phyloP scores from a whole-genome alignment of 202 grass and related monocot genomes.

The Saccharum hybrid region DNA sequence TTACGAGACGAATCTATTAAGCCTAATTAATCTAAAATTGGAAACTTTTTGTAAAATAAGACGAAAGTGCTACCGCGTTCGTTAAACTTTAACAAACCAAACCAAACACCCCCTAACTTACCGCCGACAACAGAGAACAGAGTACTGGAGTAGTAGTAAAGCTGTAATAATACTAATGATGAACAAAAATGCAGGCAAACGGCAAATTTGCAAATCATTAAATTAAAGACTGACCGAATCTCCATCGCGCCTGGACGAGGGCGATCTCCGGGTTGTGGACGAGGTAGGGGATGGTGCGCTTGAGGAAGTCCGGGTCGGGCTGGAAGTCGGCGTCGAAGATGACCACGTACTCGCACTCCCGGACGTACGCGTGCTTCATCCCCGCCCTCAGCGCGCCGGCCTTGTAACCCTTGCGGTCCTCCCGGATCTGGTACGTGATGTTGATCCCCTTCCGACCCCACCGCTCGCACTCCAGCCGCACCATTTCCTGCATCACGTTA shows the following conservation, averaged over 20 bases:
- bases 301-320: slow-evolving; percentile 72
- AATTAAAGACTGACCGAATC: slow-evolving; percentile 54
- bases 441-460: slow-evolving; percentile 91
- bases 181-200: too few species aligned
- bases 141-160: too few species aligned
- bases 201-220: too few species aligned
- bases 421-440: slow-evolving; percentile 96
- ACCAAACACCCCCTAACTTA: too few species aligned
- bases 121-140: too few species aligned
- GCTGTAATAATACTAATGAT: too few species aligned
- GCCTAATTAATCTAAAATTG: too few species aligned
- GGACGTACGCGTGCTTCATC: slow-evolving; percentile 91
- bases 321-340: slow-evolving; percentile 90
- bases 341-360: slow-evolving; percentile 75
- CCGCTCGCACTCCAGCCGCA: slow-evolving; percentile 76
- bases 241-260: slow-evolving; percentile 85
- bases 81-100: too few species aligned
- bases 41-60: too few species aligned
- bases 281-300: slow-evolving; percentile 88
- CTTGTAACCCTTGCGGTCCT: slow-evolving; percentile 87
- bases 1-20: too few species aligned
- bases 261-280: slow-evolving; percentile 75
- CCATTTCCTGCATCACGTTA: slow-evolving; percentile 56
- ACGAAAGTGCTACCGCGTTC: too few species aligned
- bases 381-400: slow-evolving; percentile 81